Conservation (phyloP, 2,329 filamentous ascomycete genomes). For the Venturia nashicola region DNA sequence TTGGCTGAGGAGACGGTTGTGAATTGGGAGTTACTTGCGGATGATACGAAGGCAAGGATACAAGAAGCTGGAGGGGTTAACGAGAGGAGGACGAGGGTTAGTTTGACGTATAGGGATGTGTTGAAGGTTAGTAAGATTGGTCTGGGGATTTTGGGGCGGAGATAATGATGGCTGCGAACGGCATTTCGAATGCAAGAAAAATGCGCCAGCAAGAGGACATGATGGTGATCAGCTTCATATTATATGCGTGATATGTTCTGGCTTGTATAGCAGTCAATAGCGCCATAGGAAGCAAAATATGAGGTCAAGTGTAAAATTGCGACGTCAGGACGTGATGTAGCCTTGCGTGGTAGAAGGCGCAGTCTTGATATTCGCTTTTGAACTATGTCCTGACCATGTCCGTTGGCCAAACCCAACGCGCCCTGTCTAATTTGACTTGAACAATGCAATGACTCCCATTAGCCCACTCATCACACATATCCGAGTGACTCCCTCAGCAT, state of each 20-base stretch:
- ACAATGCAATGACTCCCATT: neutral
- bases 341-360: neutral
- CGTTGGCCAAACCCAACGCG: neutral
- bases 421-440: neutral
- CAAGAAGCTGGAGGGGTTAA: constrained; percentile 29
- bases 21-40: constrained; percentile 59
- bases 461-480: neutral
- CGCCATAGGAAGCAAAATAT: too few relatives aligned
- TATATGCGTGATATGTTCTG: too few relatives aligned
- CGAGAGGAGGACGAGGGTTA: constrained; percentile 49
- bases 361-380: constrained; percentile 4
- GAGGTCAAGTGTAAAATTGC: too few relatives aligned
- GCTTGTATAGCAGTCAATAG: too few relatives aligned
- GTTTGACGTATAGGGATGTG: constrained; percentile 79
- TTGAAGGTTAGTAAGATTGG: constrained; percentile 66
- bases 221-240: too few relatives aligned
- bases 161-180: constrained; percentile 1
- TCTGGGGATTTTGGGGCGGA: constrained; percentile 47
- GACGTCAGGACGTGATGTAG: neutral
- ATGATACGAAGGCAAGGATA: constrained; percentile 15
- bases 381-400: neutral
- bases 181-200: neutral
- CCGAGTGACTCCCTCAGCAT: neutral
- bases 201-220: too few relatives aligned
- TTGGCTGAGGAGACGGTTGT: constrained; percentile 45